Evolutionary conservation across 73 alveolate genomes (phyloP).

Genomic region (Tetrahymena elliotti): DNA sequence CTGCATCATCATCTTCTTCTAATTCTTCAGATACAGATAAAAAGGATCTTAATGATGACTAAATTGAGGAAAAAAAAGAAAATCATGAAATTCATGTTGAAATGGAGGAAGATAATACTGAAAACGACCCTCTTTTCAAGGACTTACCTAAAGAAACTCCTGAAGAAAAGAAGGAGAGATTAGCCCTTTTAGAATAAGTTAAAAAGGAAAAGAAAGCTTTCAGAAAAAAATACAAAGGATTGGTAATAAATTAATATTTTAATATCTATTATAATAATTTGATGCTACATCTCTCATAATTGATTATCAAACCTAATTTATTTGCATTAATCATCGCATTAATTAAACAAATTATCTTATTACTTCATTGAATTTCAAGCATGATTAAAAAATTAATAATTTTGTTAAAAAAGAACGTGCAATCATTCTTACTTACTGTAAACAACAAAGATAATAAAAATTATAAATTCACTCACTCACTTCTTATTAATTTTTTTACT

Average conservation of each 20-base stretch:
- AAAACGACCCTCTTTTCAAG: background rate
- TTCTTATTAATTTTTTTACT: background rate
- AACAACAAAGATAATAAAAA: no score
- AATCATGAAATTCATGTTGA: background rate
- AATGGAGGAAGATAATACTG: background rate
- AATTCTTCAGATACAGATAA: background rate
- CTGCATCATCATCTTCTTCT: background rate
- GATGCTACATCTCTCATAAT: background rate
- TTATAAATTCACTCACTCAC: background rate
- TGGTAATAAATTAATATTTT: background rate
- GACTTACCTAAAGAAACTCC: background rate
- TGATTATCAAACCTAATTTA: background rate
- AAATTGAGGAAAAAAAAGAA: conserved; percentile 28
- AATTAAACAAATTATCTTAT: no score
- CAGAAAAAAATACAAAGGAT: conserved; percentile 30
- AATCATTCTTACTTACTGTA: no score
- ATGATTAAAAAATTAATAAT: no score
- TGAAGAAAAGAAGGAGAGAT: conserved; percentile 23
- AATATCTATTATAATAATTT: background rate
- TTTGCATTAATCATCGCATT: background rate
- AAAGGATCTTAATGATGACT: conserved; percentile 12
- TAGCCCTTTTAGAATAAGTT: conserved; percentile 20
- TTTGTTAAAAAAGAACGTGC: background rate
- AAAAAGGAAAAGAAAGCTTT: conserved; percentile 39
- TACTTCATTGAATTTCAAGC: background rate